Evolutionary conservation across 2,329 filamentous ascomycete genomes (phyloP).

Genomic region (Claviceps sp.): DNA sequence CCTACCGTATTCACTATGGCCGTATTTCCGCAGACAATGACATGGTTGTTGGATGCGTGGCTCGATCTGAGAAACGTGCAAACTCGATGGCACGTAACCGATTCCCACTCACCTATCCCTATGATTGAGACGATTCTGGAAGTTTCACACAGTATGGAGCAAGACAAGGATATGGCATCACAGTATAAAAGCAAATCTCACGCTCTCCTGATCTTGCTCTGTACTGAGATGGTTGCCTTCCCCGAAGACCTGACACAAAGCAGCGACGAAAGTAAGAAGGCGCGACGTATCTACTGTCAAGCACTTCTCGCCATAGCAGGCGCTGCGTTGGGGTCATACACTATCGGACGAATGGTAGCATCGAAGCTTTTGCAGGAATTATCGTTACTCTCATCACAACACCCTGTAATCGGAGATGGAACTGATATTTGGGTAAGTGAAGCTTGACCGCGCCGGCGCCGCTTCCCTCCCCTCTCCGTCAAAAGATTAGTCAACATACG

Average conservation of each 20-base stretch:
- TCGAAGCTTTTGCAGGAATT: conserved; percentile 31
- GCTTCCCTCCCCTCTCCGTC: too few relatives aligned
- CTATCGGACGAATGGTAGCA: conserved; percentile 25
- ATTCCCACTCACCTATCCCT: conserved; percentile 18
- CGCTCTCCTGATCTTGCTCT: conserved; percentile 27
- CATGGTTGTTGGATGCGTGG: conserved; percentile 38
- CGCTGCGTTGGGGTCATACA: conserved; percentile 18
- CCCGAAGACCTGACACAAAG: conserved; percentile 18
- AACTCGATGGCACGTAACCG: conserved; percentile 21
- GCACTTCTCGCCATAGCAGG: conserved; percentile 26
- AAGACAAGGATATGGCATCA: conserved; percentile 7
- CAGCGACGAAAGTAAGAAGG: conserved; percentile 14
- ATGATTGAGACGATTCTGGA: conserved; percentile 25
- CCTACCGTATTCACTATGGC: conserved; percentile 18
- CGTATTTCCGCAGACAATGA: conserved; percentile 25
- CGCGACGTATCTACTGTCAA: conserved; percentile 22
- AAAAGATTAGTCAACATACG: too few relatives aligned
- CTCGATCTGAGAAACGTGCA: conserved; percentile 28
- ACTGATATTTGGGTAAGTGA: conserved; percentile 29
- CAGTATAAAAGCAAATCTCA: conserved; percentile 23
- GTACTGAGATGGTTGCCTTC: conserved; percentile 24
- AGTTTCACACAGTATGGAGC: conserved; percentile 15
- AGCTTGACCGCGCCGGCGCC: neutral
- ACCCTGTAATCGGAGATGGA: conserved; percentile 17
- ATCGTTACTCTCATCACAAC: conserved; percentile 21